Evolutionary conservation across 2,329 filamentous ascomycete species (phyloP).

Genomic region (Dothistroma pini): DNA sequence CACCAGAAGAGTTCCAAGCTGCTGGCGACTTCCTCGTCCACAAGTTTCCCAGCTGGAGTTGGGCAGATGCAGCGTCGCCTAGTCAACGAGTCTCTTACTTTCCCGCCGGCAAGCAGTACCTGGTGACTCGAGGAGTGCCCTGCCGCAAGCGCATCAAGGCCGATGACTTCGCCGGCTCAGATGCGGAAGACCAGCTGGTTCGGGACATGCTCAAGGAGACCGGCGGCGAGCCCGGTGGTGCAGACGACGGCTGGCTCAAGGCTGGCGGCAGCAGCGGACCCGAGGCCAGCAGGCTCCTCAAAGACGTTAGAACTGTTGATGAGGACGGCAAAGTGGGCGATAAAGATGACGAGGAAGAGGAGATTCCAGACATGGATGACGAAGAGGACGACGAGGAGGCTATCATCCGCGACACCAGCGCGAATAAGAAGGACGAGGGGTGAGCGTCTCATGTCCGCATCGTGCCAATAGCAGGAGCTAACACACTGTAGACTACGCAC

Average conservation of each 20-base stretch:
- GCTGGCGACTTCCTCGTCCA: conserved; percentile 97
- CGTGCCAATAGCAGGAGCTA: conserved; percentile 24
- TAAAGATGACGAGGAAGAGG: conserved; percentile 66
- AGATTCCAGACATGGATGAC: conserved; percentile 98
- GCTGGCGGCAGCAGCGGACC: conserved; percentile 74
- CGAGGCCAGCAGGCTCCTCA: conserved; percentile 52
- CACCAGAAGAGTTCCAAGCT: conserved; percentile 91
- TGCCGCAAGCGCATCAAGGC: conserved; percentile 81
- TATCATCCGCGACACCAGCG: conserved; percentile 74
- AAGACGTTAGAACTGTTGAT: conserved; percentile 83
- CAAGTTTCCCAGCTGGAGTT: conserved; percentile 98
- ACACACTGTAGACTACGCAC: conserved; percentile 59
- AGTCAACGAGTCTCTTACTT: conserved; percentile 76
- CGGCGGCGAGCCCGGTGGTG: conserved; percentile 47
- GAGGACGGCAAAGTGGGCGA: conserved; percentile 84
- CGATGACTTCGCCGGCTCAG: conserved; percentile 84
- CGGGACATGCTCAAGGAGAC: conserved; percentile 64
- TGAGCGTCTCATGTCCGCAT: conserved; percentile 38
- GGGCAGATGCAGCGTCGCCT: conserved; percentile 82
- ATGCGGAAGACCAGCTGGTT: conserved; percentile 81
- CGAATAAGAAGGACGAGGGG: conserved; percentile 47
- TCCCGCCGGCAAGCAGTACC: conserved; percentile 86
- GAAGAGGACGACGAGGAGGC: conserved; percentile 92
- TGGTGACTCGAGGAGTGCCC: conserved; percentile 90
- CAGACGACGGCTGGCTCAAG: conserved; percentile 86